A percentile compares a stretch with the other conserved stretches of the same genome.
Conservation (phyloP, 305 asterid genomes). For the Fraxinus platypoda region DNA sequence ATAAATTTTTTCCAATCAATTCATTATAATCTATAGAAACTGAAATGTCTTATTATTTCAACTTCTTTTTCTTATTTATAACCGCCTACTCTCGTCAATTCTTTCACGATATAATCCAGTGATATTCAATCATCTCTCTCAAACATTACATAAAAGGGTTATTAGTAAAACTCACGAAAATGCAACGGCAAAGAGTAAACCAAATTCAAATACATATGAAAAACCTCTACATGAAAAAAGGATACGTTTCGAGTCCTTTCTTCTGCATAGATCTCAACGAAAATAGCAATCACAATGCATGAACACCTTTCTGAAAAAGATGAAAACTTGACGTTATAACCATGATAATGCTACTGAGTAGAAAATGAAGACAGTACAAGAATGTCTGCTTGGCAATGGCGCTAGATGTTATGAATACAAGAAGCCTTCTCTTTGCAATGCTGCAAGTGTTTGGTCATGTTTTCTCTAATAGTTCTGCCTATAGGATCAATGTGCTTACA, state of each 20-base stretch:
- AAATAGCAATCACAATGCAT: background rate
- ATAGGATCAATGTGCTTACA: slow-evolving; percentile 65
- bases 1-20: background rate
- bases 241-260: background rate
- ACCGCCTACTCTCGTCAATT: background rate
- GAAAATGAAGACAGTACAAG: background rate
- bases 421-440: slow-evolving; percentile 24
- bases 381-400: background rate
- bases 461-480: slow-evolving; percentile 57
- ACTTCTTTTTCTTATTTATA: background rate
- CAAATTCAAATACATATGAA: background rate
- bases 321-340: background rate
- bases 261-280: background rate
- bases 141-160: background rate
- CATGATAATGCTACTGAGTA: background rate
- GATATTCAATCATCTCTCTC: background rate
- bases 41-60: background rate
- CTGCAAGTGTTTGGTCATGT: slow-evolving; percentile 44
- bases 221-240: background rate
- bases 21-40: background rate
- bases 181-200: background rate
- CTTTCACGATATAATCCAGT: background rate
- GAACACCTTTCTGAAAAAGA: background rate
- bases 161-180: background rate
- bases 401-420: slow-evolving; percentile 2